phyloP scores from a whole-genome alignment of 345 rosid genomes.

The Pugionium dolabratum region DNA sequence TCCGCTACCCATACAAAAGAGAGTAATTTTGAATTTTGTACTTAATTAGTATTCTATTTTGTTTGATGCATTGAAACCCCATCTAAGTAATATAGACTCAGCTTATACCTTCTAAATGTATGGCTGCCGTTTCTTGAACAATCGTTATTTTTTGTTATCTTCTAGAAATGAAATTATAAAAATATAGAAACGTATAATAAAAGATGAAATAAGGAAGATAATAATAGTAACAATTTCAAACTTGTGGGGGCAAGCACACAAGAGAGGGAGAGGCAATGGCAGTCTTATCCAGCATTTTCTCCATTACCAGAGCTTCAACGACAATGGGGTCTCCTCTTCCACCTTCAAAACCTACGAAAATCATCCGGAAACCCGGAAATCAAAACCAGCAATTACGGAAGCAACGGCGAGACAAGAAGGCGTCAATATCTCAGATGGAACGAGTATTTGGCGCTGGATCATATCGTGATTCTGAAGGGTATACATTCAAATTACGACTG shows the following conservation, averaged over 20 bases:
- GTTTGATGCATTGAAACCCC: no score
- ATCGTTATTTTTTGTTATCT: no score
- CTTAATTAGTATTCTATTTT: no score
- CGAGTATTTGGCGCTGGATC: conserved; percentile 82
- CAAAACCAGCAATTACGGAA: conserved; percentile 27
- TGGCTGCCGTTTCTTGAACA: no score
- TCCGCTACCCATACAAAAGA: no score
- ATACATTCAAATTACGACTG: no score
- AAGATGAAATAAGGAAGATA: background rate
- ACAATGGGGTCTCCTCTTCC: conserved; percentile 37
- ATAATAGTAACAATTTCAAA: background rate
- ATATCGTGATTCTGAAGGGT: conserved; percentile 69
- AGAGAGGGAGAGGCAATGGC: conserved; percentile 35
- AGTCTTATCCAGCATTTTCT: conserved; percentile 41
- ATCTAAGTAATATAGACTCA: no score
- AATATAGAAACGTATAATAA: no score
- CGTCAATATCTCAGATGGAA: conserved; percentile 59
- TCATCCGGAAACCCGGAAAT: conserved; percentile 7
- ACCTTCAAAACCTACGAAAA: conserved; percentile 6
- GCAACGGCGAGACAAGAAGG: conserved; percentile 42
- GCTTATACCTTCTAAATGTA: no score
- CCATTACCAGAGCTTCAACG: conserved; percentile 28
- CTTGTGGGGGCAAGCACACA: conserved; percentile 24
- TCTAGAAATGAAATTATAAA: no score
- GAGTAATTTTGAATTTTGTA: no score